Evolutionary conservation across 176 grass and related monocot genomes (phyloP).

Genomic region (Triticum monococcum): DNA sequence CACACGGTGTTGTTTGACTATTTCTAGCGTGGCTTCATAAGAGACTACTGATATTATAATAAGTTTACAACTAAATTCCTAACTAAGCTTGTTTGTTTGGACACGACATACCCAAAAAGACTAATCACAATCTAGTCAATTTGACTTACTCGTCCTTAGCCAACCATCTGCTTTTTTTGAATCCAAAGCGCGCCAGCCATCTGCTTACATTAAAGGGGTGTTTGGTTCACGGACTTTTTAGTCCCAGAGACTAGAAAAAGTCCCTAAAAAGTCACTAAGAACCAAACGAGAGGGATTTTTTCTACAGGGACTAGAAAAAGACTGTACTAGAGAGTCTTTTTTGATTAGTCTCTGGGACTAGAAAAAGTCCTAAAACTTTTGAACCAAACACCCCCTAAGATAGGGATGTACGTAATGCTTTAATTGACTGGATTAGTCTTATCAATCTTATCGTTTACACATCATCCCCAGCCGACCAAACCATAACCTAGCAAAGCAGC

Average conservation of each 20-base stretch:
- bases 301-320: too few species aligned
- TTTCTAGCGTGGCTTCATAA: neutral
- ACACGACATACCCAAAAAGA: neutral
- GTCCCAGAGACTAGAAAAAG: too few species aligned
- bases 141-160: neutral
- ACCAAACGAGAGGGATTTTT: too few species aligned
- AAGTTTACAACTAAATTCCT: neutral
- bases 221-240: too few species aligned
- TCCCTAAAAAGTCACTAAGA: too few species aligned
- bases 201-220: neutral
- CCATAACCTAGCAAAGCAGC: neutral
- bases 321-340: too few species aligned
- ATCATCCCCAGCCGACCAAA: neutral
- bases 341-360: too few species aligned
- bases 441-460: neutral
- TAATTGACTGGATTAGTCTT: neutral
- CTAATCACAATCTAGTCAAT: neutral
- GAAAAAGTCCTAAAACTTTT: too few species aligned
- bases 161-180: neutral
- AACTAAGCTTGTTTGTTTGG: neutral
- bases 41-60: neutral
- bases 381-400: too few species aligned
- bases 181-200: neutral
- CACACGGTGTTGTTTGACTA: neutral
- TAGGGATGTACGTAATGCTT: neutral